A percentile compares a stretch with the other conserved stretches of the same genome.
These are phyloP conservation scores for Bipolaris oryzae DNA, from an alignment of 2,329 filamentous ascomycete species.

Conservation along the genomic window DNA sequence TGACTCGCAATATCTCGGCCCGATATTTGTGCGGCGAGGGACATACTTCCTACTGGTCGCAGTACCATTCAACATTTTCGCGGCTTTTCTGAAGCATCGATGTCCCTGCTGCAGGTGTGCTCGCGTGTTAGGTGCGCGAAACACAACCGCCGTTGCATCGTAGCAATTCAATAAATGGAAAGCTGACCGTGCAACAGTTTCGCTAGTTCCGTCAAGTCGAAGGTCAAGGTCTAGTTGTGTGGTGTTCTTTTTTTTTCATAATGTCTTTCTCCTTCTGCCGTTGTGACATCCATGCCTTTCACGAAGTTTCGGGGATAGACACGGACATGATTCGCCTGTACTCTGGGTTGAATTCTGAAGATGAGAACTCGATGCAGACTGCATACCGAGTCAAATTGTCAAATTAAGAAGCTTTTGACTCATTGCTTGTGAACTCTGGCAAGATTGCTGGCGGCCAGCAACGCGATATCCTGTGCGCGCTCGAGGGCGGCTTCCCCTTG, in stretches of 20 bases:
- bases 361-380: slow-evolving; percentile 39
- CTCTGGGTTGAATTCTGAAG: slow-evolving; percentile 41
- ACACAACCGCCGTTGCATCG: not conserved
- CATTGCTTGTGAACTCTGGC: not conserved
- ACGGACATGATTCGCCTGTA: slow-evolving; percentile 47
- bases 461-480: slow-evolving; percentile 39
- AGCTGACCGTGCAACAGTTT: not conserved
- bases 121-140: not conserved
- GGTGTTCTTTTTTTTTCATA: not conserved
- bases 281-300: slow-evolving; percentile 51
- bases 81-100: not conserved
- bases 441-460: slow-evolving; percentile 28
- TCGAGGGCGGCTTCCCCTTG: slow-evolving; percentile 44
- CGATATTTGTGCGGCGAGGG: not conserved
- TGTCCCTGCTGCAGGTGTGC: not conserved
- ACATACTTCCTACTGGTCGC: not conserved
- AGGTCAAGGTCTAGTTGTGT: not conserved
- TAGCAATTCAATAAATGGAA: not conserved
- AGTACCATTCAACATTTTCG: not conserved
- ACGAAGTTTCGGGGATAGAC: slow-evolving; percentile 50
- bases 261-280: slow-evolving; percentile 35
- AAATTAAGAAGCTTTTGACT: not conserved
- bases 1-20: not conserved
- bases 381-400: slow-evolving; percentile 18
- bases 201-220: not conserved